Conservation (phyloP, 2,329 filamentous ascomycete genomes). For the Neurospora sp. region DNA sequence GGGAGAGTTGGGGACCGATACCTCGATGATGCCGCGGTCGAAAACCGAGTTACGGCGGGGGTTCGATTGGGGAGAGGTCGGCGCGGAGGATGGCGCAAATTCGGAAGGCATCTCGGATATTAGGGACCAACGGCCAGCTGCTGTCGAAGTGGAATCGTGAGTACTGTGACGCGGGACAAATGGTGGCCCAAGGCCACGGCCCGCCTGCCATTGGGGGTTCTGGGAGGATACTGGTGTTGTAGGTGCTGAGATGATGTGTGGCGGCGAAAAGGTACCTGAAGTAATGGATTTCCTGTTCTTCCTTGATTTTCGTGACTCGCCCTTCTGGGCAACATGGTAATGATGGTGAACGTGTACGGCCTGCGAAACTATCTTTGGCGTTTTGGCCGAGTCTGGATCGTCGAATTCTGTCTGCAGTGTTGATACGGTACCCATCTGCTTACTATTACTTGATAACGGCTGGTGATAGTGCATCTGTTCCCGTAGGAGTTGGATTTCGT, state of each 20-base stretch:
- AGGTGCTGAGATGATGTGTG: constrained; percentile 27
- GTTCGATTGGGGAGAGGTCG: constrained; percentile 72
- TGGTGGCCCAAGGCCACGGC: constrained; percentile 30
- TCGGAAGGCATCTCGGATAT: constrained; percentile 53
- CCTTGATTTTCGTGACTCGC: constrained; percentile 53
- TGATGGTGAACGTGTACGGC: constrained; percentile 92
- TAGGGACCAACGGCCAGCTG: constrained; percentile 55
- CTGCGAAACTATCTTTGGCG: constrained; percentile 40
- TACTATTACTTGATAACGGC: constrained; percentile 40
- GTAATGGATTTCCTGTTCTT: constrained; percentile 62
- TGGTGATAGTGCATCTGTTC: constrained; percentile 76
- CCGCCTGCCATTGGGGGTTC: constrained; percentile 27
- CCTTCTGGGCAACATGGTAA: constrained; percentile 63
- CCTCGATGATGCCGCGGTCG: constrained; percentile 59
- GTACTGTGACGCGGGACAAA: constrained; percentile 37
- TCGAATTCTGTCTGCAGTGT: constrained; percentile 66
- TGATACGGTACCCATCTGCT: constrained; percentile 31
- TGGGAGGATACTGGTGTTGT: constrained; percentile 30
- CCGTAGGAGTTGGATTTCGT: constrained; percentile 80
- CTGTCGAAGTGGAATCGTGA: constrained; percentile 29
- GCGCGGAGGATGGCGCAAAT: constrained; percentile 60
- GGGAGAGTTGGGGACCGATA: constrained; percentile 71
- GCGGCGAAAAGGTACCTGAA: constrained; percentile 51
- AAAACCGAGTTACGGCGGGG: constrained; percentile 63
- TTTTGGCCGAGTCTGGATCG: constrained; percentile 21